Evolutionary conservation across 73 alveolate genomes (phyloP).

Genomic region (Paramecium sonneborni): DNA sequence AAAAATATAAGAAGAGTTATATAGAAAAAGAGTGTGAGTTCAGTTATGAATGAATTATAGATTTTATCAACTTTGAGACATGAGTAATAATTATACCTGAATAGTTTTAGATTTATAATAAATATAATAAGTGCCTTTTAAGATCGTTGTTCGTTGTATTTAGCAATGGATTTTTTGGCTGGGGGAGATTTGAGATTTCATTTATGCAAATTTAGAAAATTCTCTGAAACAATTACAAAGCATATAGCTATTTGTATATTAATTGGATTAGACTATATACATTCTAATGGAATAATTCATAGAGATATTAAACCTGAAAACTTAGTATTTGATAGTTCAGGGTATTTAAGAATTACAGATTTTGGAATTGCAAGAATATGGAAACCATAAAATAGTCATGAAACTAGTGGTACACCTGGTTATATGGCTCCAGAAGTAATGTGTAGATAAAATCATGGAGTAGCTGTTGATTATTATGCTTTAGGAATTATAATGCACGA

Average conservation of each 20-base stretch:
- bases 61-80: conserved; percentile 77
- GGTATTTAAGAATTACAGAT: conserved; percentile 90
- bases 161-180: conserved; percentile 91
- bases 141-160: conserved; percentile 84
- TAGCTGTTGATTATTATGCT: conserved; percentile 90
- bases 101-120: conserved; percentile 70
- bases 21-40: conserved; percentile 82
- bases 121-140: conserved; percentile 93
- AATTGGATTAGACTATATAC: conserved; percentile 89
- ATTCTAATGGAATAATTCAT: conserved; percentile 88
- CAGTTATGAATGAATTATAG: conserved; percentile 86
- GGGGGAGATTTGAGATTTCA: conserved; percentile 91
- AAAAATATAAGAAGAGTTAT: conserved; percentile 63
- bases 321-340: conserved; percentile 82
- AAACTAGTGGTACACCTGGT: conserved; percentile 93
- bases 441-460: conserved; percentile 81
- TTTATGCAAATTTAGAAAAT: conserved; percentile 78
- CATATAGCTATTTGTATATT: conserved; percentile 81
- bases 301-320: conserved; percentile 98
- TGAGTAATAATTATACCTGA: conserved; percentile 39
- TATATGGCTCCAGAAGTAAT: conserved; percentile 95
- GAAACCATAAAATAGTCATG: conserved; percentile 83
- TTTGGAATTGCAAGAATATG: conserved; percentile 92
- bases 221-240: conserved; percentile 79
- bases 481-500: conserved; percentile 92